phyloP scores from a whole-genome alignment of 2,329 filamentous ascomycete genomes.

The Nemania sp. region DNA sequence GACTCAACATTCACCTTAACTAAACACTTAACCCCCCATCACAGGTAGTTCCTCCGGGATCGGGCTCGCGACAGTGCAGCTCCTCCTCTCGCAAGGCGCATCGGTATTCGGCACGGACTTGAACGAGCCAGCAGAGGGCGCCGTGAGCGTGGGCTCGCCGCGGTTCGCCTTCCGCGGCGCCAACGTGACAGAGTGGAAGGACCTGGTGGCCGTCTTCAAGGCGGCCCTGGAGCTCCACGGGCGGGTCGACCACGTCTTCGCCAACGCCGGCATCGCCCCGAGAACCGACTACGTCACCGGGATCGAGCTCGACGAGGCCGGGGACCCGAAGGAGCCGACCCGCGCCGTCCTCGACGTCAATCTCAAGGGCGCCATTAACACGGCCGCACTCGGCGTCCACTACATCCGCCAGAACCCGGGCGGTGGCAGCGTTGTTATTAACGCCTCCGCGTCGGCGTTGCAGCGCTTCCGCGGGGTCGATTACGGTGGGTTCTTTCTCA shows the following conservation, averaged over 20 bases:
- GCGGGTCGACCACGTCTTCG: conserved; percentile 77
- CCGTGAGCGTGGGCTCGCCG: conserved; percentile 24
- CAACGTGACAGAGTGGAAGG: conserved; percentile 55
- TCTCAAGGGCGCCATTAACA: conserved; percentile 55
- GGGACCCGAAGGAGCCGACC: conserved; percentile 52
- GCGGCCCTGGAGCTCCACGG: conserved; percentile 64
- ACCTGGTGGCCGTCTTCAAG: conserved; percentile 57
- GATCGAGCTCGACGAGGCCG: conserved; percentile 51
- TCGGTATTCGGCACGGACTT: conserved; percentile 60
- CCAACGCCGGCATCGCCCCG: conserved; percentile 62
- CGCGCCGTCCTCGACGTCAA: conserved; percentile 53
- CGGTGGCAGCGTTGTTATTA: conserved; percentile 60
- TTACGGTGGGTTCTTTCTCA: conserved; percentile 49
- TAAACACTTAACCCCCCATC: not conserved
- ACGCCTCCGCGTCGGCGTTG: conserved; percentile 54
- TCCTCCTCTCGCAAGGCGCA: conserved; percentile 57
- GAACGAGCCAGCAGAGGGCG: conserved; percentile 43
- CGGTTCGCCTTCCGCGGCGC: conserved; percentile 49
- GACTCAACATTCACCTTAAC: not conserved
- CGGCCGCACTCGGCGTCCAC: conserved; percentile 52
- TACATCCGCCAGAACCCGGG: conserved; percentile 53
- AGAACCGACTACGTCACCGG: conserved; percentile 50
- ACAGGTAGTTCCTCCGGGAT: conserved; percentile 64
- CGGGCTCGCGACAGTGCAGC: conserved; percentile 58
- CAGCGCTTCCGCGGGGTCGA: conserved; percentile 56